phyloP scores from a whole-genome alignment of 495 filamentous ascomycete species.

The Astrocystis sublimbata region DNA sequence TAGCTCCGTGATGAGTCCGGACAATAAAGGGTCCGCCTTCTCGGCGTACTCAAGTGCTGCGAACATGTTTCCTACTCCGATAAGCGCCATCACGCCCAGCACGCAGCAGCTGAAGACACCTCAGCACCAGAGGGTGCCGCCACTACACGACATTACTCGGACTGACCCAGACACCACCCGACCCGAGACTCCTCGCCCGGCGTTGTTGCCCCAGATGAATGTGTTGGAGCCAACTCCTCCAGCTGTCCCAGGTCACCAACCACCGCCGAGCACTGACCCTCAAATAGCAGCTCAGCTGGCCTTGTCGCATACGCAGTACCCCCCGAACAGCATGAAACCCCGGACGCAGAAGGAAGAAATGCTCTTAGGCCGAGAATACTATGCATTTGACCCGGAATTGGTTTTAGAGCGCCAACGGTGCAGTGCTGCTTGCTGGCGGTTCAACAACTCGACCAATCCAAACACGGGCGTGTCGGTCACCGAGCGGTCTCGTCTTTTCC shows the following conservation, averaged over 20 bases:
- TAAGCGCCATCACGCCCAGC: conserved; percentile 49
- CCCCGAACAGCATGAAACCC: conserved; percentile 36
- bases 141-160: conserved; percentile 54
- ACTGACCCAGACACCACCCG: conserved; percentile 41
- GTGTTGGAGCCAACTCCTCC: conserved; percentile 47
- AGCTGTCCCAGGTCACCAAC: conserved; percentile 34
- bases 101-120: conserved; percentile 52
- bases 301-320: conserved; percentile 52
- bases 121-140: conserved; percentile 55
- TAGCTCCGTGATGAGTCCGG: conserved; percentile 50
- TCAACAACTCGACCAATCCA: conserved; percentile 87
- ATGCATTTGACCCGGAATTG: conserved; percentile 73
- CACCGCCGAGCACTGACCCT: conserved; percentile 40
- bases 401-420: conserved; percentile 86
- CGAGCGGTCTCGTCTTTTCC: conserved; percentile 79
- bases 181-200: conserved; percentile 33
- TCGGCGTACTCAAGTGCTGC: conserved; percentile 44
- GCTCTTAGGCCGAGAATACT: conserved; percentile 79
- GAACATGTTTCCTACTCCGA: conserved; percentile 54
- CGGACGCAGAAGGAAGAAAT: conserved; percentile 91
- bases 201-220: conserved; percentile 43
- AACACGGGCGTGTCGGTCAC: conserved; percentile 70
- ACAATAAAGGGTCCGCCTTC: conserved; percentile 55
- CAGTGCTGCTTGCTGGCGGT: conserved; percentile 78
- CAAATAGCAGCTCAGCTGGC: conserved; percentile 64